Conservation (phyloP, 257 asterid species). For the Jacaranda copaia region DNA sequence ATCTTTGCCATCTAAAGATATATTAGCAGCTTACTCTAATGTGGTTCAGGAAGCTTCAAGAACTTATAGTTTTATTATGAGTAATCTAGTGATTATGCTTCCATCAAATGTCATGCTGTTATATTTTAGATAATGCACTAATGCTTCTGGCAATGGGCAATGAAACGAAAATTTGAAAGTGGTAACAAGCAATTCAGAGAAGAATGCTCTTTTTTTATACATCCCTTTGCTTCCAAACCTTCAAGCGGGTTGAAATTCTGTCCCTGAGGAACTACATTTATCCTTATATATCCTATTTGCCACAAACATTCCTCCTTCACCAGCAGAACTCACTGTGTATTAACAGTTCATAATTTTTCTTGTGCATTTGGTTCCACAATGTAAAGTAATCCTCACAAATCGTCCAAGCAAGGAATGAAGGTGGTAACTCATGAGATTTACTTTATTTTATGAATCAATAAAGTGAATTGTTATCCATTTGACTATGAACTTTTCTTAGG, state of each 20-base stretch:
- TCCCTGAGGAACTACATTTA: neutral
- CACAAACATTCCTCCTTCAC: neutral
- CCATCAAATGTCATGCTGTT: neutral
- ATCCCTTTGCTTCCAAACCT: neutral
- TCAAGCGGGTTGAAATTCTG: no score
- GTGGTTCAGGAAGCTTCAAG: no score
- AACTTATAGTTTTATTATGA: neutral
- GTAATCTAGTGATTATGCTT: neutral
- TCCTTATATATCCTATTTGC: neutral
- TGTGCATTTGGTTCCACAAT: neutral
- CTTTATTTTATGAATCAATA: neutral
- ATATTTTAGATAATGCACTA: neutral
- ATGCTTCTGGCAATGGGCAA: neutral
- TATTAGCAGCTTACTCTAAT: neutral
- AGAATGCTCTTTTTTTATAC: neutral
- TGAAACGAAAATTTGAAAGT: no score
- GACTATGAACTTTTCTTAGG: neutral
- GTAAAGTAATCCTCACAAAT: neutral
- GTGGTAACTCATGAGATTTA: neutral
- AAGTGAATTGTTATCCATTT: neutral
- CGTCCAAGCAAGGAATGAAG: neutral
- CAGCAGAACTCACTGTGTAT: neutral
- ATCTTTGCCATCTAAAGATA: neutral
- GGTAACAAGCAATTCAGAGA: neutral
- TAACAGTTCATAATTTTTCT: neutral